These are phyloP conservation scores for Lotmaria passim DNA, from an alignment of 208 protist genomes.

Conservation along the genomic window DNA sequence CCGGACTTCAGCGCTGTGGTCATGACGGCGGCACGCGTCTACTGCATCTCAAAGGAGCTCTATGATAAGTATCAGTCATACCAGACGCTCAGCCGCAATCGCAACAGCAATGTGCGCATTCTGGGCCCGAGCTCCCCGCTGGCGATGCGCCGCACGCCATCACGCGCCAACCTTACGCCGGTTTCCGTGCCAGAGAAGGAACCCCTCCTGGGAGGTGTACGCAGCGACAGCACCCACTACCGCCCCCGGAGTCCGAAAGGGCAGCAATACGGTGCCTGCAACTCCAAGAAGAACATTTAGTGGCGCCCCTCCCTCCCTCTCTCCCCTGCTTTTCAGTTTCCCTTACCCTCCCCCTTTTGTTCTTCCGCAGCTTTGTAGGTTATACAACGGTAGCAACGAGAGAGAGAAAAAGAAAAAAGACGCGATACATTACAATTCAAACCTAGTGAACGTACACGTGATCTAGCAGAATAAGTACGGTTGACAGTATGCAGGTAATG, in stretches of 20 bases:
- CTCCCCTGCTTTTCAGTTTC: not conserved
- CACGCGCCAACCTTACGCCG: not conserved
- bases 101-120: constrained; percentile 31
- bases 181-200: constrained; percentile 1
- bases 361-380: too few relatives aligned
- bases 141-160: constrained; percentile 17
- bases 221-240: not conserved
- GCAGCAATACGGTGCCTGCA: constrained; percentile 36
- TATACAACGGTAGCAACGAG: too few relatives aligned
- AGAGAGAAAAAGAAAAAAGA: too few relatives aligned
- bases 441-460: too few relatives aligned
- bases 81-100: constrained; percentile 26
- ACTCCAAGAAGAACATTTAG: constrained; percentile 9
- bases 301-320: not conserved
- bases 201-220: not conserved
- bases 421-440: too few relatives aligned
- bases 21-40: constrained; percentile 62
- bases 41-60: constrained; percentile 52
- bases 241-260: not conserved
- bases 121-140: constrained; percentile 5
- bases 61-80: constrained; percentile 74
- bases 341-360: not conserved
- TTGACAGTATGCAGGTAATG: too few relatives aligned
- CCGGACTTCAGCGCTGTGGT: constrained; percentile 85
- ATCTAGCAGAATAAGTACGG: too few relatives aligned